These are phyloP conservation scores for Phylloporus arenicola DNA, from an alignment of 768 basidiomycete species.

Conservation along the genomic window DNA sequence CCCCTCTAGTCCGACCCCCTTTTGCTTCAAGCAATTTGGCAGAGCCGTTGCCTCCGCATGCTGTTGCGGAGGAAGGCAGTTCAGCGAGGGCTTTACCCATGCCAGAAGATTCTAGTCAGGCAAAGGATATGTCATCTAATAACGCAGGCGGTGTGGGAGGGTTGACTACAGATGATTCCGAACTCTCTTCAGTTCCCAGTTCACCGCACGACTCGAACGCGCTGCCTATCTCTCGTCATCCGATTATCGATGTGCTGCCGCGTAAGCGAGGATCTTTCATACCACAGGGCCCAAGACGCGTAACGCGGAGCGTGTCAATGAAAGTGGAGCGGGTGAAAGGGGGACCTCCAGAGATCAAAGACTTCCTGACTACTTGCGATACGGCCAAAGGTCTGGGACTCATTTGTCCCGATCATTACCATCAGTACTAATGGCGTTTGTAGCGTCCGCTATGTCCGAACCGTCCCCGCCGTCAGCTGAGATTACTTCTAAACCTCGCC, in stretches of 20 bases:
- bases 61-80: neutral
- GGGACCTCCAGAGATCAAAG: neutral
- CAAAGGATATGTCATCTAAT: neutral
- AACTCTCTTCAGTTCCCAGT: neutral
- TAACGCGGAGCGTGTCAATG: slow-evolving; percentile 28
- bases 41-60: neutral
- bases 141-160: neutral
- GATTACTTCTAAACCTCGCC: slow-evolving; percentile 2
- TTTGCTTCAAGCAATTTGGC: neutral
- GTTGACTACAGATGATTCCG: neutral
- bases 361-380: neutral
- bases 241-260: slow-evolving; percentile 10
- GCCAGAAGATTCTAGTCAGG: neutral
- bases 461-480: neutral
- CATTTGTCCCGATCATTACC: neutral
- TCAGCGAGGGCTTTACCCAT: neutral
- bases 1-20: neutral
- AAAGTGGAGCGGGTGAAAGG: slow-evolving; percentile 14
- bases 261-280: slow-evolving; percentile 13
- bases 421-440: slow-evolving; percentile 2
- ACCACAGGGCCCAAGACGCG: slow-evolving; percentile 12
- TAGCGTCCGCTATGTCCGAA: neutral
- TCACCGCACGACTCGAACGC: neutral
- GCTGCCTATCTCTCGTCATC: neutral
- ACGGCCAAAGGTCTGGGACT: slow-evolving; percentile 1